Base-by-base conservation (phyloP, 2,329 filamentous ascomycete genomes). In the Monosporascus sp. region DNA sequence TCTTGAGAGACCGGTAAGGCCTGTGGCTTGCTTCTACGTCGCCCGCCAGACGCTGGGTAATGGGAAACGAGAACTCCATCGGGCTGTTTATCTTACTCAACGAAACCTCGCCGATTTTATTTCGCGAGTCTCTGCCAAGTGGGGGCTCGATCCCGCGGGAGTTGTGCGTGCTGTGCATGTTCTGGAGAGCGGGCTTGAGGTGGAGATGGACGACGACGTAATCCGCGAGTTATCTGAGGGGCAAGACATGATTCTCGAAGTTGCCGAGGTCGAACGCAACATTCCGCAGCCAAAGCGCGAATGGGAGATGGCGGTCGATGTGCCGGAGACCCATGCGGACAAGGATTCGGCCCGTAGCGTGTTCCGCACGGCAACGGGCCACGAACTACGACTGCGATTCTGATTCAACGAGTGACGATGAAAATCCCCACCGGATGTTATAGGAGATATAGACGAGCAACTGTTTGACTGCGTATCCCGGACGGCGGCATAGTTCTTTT, bases 161-260 rank as follows among this genome's bases (percentile, higher is more conserved):
- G 82, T 97, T 7, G 74, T 85, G 1, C 85, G 88, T 37, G 86
- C 86, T 1, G 76, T 96, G 5, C 89, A 85, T 53, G 76, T 91
- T 50, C 86, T 89, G 43, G 78, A 85, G 15, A 85, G 85, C 58
- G 90, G 90, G 0, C 73, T 97, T 1, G 85, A 91, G 63, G 85
- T 97, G 52, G 83, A 95, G 65, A 81, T 97, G 62, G 94, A 97
- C 64, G 91, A 97, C 65, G 91, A 97, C 57, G 86, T 95, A 48
- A 83, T 97, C 35, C 81, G 82, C 45, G 88, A 93, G 68, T 77
- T 97, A 50, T 82, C 85, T 2, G 94, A 99, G 72, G 92, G 91
- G 35, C 90, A 97, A 70, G 93, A 96, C 65, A 94, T 97, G 87
- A 82, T 86, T 54, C 79, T 89, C 53, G 86, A 94, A 61, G 77